These are phyloP conservation scores for Endothia cerciana DNA, from an alignment of 2,329 filamentous ascomycete species.

Conservation along the genomic window DNA sequence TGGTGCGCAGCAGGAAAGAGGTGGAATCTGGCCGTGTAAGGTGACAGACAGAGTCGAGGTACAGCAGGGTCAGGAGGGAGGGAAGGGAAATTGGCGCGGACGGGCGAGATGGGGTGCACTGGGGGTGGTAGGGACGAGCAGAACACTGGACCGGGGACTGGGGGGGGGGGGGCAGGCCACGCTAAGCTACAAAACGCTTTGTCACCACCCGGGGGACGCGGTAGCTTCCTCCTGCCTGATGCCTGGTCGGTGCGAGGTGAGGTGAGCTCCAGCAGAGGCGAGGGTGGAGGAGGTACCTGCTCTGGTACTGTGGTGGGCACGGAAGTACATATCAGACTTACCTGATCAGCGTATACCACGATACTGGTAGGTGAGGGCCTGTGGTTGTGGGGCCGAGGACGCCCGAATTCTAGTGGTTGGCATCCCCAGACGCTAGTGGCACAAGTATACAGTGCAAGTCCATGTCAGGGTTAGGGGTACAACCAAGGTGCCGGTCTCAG, in stretches of 20 bases:
- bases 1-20: conserved; percentile 12
- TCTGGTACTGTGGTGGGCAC: no score
- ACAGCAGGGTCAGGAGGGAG: conserved; percentile 6
- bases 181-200: conserved; percentile 15
- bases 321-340: not conserved
- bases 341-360: not conserved
- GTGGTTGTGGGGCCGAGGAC: not conserved
- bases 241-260: conserved; percentile 5
- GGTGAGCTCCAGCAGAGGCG: not conserved
- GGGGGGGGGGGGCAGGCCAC: not conserved
- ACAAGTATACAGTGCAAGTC: not conserved
- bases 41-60: not conserved
- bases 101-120: conserved; percentile 11
- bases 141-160: not conserved
- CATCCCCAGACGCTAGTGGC: not conserved
- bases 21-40: conserved; percentile 11
- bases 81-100: conserved; percentile 8
- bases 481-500: not conserved
- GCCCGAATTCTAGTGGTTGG: not conserved
- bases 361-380: not conserved
- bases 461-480: not conserved
- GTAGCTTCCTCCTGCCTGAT: conserved; percentile 10
- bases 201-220: conserved; percentile 4
- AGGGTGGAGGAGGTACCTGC: not conserved
- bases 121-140: conserved; percentile 12